These are phyloP conservation scores for Yarrowia galli DNA, from an alignment of 1,139 yeast genomes.

Conservation along the genomic window DNA sequence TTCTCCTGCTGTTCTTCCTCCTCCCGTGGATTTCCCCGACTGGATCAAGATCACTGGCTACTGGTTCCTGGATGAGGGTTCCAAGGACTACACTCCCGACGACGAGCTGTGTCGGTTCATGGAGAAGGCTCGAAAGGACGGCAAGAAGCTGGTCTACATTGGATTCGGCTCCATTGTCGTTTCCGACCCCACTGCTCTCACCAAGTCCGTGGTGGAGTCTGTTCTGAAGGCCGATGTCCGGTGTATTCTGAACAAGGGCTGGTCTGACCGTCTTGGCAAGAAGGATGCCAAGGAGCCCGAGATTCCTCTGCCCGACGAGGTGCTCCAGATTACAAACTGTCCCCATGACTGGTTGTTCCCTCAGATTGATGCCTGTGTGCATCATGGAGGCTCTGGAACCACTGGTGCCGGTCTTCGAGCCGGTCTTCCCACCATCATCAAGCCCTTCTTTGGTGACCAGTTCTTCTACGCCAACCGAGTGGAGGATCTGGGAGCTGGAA, in stretches of 20 bases:
- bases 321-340: slow-evolving; percentile 71
- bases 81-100: slow-evolving; percentile 66
- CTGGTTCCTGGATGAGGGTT: slow-evolving; percentile 81
- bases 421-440: slow-evolving; percentile 87
- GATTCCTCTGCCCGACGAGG: slow-evolving; percentile 68
- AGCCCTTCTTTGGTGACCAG: slow-evolving; percentile 97
- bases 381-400: slow-evolving; percentile 98
- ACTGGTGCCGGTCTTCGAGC: slow-evolving; percentile 90
- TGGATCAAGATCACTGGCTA: slow-evolving; percentile 96
- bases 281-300: slow-evolving; percentile 56
- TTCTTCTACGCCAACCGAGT: slow-evolving; percentile 87
- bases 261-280: slow-evolving; percentile 76
- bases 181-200: slow-evolving; percentile 76
- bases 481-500: slow-evolving; percentile 90
- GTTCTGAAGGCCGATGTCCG: slow-evolving; percentile 80
- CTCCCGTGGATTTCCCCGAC: slow-evolving; percentile 90
- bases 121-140: slow-evolving; percentile 63
- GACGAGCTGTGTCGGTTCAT: slow-evolving; percentile 66
- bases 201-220: slow-evolving; percentile 78
- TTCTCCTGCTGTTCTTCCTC: slow-evolving; percentile 87
- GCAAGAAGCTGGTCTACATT: slow-evolving; percentile 80
- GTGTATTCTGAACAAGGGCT: slow-evolving; percentile 89
- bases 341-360: slow-evolving; percentile 97
- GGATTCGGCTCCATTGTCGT: slow-evolving; percentile 98
- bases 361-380: slow-evolving; percentile 89